Evolutionary conservation across 305 asterid genomes (phyloP), one percentile per base, ranked within the genome.

Genomic region (Caryopteris hybrid): DNA sequence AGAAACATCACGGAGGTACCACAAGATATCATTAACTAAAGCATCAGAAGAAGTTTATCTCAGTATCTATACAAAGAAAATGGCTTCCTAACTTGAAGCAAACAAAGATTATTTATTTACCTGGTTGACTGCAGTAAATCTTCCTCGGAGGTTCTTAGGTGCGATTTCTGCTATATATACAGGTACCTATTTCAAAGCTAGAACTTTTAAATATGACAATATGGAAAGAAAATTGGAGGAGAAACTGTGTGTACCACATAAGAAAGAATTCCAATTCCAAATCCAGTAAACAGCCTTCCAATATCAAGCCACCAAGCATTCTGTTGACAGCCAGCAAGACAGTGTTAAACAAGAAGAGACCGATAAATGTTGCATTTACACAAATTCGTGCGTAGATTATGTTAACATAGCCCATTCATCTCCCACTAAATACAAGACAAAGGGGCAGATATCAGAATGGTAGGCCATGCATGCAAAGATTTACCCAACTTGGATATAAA

Each of bases 121-220:
- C 95, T 92, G 98, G 84, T 89, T 89, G 59, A 78, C 86, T 52
- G 96, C 85, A 14, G 96, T 89, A 73, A 88, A 88, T 68, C 80
- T 88, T 48, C 96, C 98, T 66, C 96, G 85, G 68, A 88, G 88
- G 74, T 88, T 83, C 87, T 85, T 84, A 14, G 96, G 98, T 5
- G 98, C 77, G 80, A 89, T 83, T 83, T 92, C 96, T 17, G 98
- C 98, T 78, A 92, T 77, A 78, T 89, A 92, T 58, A 92, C 80
- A 25, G 96, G 98, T 63, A 91, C 96, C 96, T 91, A 60, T 80
- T 33, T 60, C 61, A 59, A 74, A 73, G 61, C 68, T 58, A 73
- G 69, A 69, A 64, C 22, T 4, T 58, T 50, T 64, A 12, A 9
- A 38, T 48, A 41, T 27, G 61, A 59, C n/a, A 59, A 45, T 31